Evolutionary conservation across 179 eudicot genomes (phyloP).

Genomic region (Beta macrorhiza): DNA sequence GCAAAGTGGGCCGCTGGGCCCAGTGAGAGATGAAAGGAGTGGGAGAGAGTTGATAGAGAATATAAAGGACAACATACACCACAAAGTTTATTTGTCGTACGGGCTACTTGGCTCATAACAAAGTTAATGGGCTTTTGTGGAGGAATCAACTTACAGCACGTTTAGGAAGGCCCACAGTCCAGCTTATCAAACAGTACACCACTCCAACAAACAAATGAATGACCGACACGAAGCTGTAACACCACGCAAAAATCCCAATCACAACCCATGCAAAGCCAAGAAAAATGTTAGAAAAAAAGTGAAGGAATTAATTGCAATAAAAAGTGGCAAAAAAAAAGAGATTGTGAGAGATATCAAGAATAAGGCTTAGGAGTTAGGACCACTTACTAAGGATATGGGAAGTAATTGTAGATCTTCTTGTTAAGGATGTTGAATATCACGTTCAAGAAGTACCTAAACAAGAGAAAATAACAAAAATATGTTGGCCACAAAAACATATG

Average conservation of each 20-base stretch:
- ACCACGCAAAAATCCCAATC: slow-evolving; percentile 15
- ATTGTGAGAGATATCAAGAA: too few relatives aligned
- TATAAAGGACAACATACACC: not conserved
- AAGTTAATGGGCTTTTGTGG: slow-evolving; percentile 20
- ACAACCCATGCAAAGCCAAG: not conserved
- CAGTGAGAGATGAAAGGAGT: not conserved
- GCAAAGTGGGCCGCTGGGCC: not conserved
- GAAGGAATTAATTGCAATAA: not conserved
- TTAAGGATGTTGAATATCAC: slow-evolving; percentile 97
- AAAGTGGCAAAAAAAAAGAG: too few relatives aligned
- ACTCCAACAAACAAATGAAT: slow-evolving; percentile 86
- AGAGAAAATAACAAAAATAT: not conserved
- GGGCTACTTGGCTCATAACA: not conserved
- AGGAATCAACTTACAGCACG: slow-evolving; percentile 76
- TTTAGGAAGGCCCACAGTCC: slow-evolving; percentile 94
- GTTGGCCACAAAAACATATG: not conserved
- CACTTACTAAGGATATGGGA: slow-evolving; percentile 95
- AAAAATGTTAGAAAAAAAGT: not conserved
- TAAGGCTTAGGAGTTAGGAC: not conserved
- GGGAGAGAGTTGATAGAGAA: slow-evolving; percentile 5
- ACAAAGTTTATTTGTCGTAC: not conserved
- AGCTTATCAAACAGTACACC: slow-evolving; percentile 79
- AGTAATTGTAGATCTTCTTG: slow-evolving; percentile 98
- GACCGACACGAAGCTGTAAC: slow-evolving; percentile 83
- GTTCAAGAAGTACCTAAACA: slow-evolving; percentile 81